These are phyloP conservation scores for Fomes fomentarius DNA, from an alignment of 1,284 basidiomycete species.

Conservation along the genomic window DNA sequence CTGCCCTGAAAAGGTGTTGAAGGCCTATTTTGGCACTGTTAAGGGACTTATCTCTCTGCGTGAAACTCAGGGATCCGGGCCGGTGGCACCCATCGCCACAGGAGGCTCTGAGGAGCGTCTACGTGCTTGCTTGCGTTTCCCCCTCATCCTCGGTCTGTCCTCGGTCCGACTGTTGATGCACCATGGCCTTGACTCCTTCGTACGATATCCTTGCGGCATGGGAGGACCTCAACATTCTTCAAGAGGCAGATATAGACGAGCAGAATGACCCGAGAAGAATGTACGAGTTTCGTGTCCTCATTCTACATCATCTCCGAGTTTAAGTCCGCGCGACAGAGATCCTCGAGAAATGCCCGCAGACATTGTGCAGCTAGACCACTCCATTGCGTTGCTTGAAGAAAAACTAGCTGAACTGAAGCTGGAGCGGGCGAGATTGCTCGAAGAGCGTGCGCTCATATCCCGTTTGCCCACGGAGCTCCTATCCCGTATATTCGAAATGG, in stretches of 20 bases:
- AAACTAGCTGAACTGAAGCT: conserved; percentile 29
- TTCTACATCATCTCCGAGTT: conserved; percentile 1
- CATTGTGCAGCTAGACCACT: conserved; percentile 31
- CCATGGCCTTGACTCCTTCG: no score
- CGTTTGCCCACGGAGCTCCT: conserved; percentile 38
- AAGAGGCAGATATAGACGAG: conserved; percentile 20
- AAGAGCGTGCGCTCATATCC: conserved; percentile 32
- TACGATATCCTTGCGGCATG: conserved; percentile 34
- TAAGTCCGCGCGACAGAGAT: conserved; percentile 17
- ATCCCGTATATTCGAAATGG: conserved; percentile 39
- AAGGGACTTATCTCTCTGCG: no score
- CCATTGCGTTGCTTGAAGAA: conserved; percentile 31
- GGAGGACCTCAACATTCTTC: conserved; percentile 29
- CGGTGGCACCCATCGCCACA: no score
- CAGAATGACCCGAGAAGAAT: conserved; percentile 22
- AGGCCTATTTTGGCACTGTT: no score
- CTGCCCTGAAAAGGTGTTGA: no score
- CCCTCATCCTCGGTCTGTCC: background rate
- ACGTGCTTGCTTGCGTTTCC: no score
- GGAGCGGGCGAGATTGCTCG: conserved; percentile 29
- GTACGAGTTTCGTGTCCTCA: conserved; percentile 15
- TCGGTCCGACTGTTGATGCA: no score
- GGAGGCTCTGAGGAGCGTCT: no score
- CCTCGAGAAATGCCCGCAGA: conserved; percentile 30
- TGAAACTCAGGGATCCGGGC: no score